These are phyloP conservation scores for Phytophthora multivora DNA, from an alignment of 352 stramenopile species.

Conservation along the genomic window DNA sequence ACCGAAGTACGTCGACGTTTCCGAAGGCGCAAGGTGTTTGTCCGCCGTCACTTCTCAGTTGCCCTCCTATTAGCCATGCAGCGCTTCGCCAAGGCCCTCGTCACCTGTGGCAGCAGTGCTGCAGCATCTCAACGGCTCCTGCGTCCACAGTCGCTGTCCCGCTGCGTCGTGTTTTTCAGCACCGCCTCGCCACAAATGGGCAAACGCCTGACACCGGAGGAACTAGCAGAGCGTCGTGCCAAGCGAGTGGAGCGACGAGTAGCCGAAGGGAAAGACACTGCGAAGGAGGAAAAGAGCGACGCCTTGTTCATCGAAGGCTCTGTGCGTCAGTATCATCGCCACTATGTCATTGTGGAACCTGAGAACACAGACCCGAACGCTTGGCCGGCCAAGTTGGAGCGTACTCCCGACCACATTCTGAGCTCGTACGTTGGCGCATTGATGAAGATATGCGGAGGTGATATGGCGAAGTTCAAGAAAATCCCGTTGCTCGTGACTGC, in stretches of 20 bases:
- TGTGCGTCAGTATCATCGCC: slow-evolving; percentile 55
- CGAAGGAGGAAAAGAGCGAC: slow-evolving; percentile 17
- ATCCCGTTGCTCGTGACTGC: slow-evolving; percentile 55
- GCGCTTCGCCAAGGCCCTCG: slow-evolving; percentile 15
- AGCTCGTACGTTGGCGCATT: slow-evolving; percentile 41
- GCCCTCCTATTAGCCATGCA: slow-evolving; percentile 14
- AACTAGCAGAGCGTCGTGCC: slow-evolving; percentile 37
- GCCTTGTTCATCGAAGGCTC: slow-evolving; percentile 63
- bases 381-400: slow-evolving; percentile 79
- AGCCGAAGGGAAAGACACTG: slow-evolving; percentile 3
- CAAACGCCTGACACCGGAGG: slow-evolving; percentile 31
- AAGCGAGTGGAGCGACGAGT: slow-evolving; percentile 27
- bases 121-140: neutral
- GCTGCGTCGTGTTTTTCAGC: slow-evolving; percentile 20
- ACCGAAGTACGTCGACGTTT: slow-evolving; percentile 8
- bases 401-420: slow-evolving; percentile 62
- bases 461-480: slow-evolving; percentile 41
- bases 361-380: slow-evolving; percentile 38
- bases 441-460: slow-evolving; percentile 30
- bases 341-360: slow-evolving; percentile 65
- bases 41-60: slow-evolving; percentile 16
- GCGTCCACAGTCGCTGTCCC: slow-evolving; percentile 3
- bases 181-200: slow-evolving; percentile 20
- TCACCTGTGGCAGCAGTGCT: neutral
- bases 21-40: neutral